Conservation (phyloP, 257 asterid species). For the Solanum paucissectum region DNA sequence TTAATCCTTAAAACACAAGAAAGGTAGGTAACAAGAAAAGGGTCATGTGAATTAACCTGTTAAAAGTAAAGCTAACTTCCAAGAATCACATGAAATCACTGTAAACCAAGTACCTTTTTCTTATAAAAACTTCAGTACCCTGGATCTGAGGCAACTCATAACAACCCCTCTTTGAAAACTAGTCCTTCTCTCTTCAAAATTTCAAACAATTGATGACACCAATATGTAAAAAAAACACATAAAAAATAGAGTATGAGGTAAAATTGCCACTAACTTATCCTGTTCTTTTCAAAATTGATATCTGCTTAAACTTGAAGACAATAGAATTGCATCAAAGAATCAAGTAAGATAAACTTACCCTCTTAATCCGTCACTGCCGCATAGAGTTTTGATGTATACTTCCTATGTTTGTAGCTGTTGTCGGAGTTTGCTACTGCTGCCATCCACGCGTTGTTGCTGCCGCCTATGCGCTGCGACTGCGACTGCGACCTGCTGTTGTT, state of each 20-base stretch:
- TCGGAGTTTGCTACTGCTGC: too few species aligned
- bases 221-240: background rate
- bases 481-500: too few species aligned
- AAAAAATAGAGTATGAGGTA: background rate
- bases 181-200: background rate
- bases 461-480: too few species aligned
- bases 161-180: background rate
- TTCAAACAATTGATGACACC: background rate
- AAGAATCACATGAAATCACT: conserved; percentile 68
- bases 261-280: conserved; percentile 10
- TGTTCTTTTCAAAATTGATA: conserved; percentile 11
- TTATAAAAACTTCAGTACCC: conserved; percentile 40
- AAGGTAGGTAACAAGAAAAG: conserved; percentile 20
- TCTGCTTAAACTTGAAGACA: too few species aligned
- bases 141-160: conserved; percentile 85
- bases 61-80: conserved; percentile 24
- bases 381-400: too few species aligned
- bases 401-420: too few species aligned
- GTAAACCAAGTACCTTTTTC: conserved; percentile 25
- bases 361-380: too few species aligned
- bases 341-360: too few species aligned
- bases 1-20: background rate
- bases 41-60: conserved; percentile 37
- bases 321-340: too few species aligned
- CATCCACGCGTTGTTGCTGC: too few species aligned